These are phyloP conservation scores for Mastigamoeba balamuthi DNA, from an alignment of 78 protist genomes.

Conservation along the genomic window DNA sequence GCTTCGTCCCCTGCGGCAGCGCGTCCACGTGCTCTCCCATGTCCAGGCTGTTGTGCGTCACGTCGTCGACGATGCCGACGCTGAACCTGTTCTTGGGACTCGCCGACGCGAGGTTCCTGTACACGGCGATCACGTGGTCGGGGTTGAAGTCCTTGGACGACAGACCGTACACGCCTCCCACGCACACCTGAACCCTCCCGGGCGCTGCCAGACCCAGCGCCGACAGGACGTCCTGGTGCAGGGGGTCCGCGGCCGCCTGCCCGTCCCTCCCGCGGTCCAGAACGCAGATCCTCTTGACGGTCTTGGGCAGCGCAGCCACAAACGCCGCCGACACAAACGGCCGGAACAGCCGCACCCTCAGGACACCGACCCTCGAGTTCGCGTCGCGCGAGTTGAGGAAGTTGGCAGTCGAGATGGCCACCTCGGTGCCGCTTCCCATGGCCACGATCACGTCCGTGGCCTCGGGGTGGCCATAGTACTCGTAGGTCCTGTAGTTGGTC, in stretches of 20 bases:
- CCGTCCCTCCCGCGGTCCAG: conserved; percentile 48
- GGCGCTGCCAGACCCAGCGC: not conserved
- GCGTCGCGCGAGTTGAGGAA: not conserved
- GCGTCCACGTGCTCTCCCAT: conserved; percentile 1
- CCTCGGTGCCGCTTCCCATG: conserved; percentile 36
- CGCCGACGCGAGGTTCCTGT: conserved; percentile 15
- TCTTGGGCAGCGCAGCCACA: conserved; percentile 37
- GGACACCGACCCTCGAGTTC: conserved; percentile 46
- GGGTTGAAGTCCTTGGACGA: conserved; percentile 54
- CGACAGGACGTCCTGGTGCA: not conserved
- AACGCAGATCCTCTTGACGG: conserved; percentile 36
- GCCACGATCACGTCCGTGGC: conserved; percentile 46
- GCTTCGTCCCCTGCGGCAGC: conserved; percentile 29
- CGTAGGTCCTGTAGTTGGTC: conserved; percentile 16
- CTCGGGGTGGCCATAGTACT: conserved; percentile 27
- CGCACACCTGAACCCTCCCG: not conserved
- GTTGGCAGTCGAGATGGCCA: conserved; percentile 1
- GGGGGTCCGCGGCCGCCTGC: not conserved
- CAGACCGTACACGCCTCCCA: not conserved
- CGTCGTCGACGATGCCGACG: conserved; percentile 64
- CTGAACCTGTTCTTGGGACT: conserved; percentile 35
- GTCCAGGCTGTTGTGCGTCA: conserved; percentile 24
- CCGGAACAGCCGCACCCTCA: conserved; percentile 52
- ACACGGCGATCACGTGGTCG: conserved; percentile 22
- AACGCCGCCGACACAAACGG: conserved; percentile 29